These are phyloP conservation scores for Penicillium bialowiezense DNA, from an alignment of 495 filamentous ascomycete genomes.

Conservation along the genomic window DNA sequence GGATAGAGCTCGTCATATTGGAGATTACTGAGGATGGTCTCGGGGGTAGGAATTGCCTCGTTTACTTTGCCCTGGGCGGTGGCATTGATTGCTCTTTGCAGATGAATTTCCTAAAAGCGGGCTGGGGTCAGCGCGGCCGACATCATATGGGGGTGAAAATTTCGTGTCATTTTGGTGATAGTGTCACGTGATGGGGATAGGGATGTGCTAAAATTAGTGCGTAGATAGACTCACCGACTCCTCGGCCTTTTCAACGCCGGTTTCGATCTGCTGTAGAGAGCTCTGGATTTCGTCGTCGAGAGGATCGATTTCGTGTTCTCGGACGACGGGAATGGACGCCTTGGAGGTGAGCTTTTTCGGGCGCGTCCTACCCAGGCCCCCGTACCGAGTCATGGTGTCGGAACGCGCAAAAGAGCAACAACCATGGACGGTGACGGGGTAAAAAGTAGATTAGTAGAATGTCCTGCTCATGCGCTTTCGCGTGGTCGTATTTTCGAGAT, in stretches of 20 bases:
- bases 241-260: slow-evolving; percentile 93
- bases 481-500: slow-evolving; percentile 56
- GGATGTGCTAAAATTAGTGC: slow-evolving; percentile 38
- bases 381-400: slow-evolving; percentile 68
- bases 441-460: slow-evolving; percentile 46
- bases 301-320: slow-evolving; percentile 84
- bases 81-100: slow-evolving; percentile 86
- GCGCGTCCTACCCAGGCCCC: slow-evolving; percentile 57
- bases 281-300: slow-evolving; percentile 66
- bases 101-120: slow-evolving; percentile 84
- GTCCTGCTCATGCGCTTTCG: slow-evolving; percentile 52
- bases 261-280: slow-evolving; percentile 78
- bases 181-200: slow-evolving; percentile 55
- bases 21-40: slow-evolving; percentile 68
- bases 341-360: slow-evolving; percentile 90
- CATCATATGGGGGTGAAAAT: slow-evolving; percentile 23
- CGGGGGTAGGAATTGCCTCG: slow-evolving; percentile 81
- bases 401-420: slow-evolving; percentile 45
- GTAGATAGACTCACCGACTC: slow-evolving; percentile 77
- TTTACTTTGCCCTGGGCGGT: slow-evolving; percentile 71
- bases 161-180: slow-evolving; percentile 30
- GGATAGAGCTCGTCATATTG: slow-evolving; percentile 88
- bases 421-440: slow-evolving; percentile 40
- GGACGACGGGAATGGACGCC: slow-evolving; percentile 77
- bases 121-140: slow-evolving; percentile 12